Conservation (phyloP, 305 asterid species). For the Fraxinus velutina region DNA sequence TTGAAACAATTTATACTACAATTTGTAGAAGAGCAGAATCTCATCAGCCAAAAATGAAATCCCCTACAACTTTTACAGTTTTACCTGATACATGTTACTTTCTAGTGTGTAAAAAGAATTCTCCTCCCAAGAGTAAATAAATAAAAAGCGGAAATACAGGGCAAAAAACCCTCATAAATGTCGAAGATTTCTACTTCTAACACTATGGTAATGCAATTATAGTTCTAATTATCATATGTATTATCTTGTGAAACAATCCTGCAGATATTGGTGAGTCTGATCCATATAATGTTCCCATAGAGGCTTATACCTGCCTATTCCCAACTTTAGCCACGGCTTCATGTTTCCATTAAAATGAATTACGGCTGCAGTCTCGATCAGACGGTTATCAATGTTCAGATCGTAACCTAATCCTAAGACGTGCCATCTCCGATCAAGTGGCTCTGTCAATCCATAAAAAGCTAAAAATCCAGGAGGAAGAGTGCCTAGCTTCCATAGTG, state of each 20-base stretch:
- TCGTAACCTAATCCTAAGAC: slow-evolving; percentile 53
- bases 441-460: slow-evolving; percentile 49
- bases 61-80: slow-evolving; percentile 12
- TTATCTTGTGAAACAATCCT: slow-evolving; percentile 39
- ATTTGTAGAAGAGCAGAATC: slow-evolving; percentile 21
- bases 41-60: slow-evolving; percentile 23
- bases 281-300: slow-evolving; percentile 47
- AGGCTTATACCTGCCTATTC: slow-evolving; percentile 41
- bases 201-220: slow-evolving; percentile 30
- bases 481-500: slow-evolving; percentile 50
- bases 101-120: slow-evolving; percentile 16
- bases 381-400: slow-evolving; percentile 33
- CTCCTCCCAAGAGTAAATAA: slow-evolving; percentile 17
- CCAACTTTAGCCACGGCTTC: slow-evolving; percentile 57
- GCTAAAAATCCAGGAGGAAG: slow-evolving; percentile 51
- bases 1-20: slow-evolving; percentile 21
- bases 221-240: slow-evolving; percentile 20
- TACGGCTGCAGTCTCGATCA: slow-evolving; percentile 49
- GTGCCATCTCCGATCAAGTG: slow-evolving; percentile 58
- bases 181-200: slow-evolving; percentile 16
- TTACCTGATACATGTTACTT: slow-evolving; percentile 29
- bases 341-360: slow-evolving; percentile 53
- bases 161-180: background rate
- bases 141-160: background rate
- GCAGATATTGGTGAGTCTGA: slow-evolving; percentile 34